Evolutionary conservation across 2,329 filamentous ascomycete species (phyloP).

Genomic region (Fusarium nurragi): DNA sequence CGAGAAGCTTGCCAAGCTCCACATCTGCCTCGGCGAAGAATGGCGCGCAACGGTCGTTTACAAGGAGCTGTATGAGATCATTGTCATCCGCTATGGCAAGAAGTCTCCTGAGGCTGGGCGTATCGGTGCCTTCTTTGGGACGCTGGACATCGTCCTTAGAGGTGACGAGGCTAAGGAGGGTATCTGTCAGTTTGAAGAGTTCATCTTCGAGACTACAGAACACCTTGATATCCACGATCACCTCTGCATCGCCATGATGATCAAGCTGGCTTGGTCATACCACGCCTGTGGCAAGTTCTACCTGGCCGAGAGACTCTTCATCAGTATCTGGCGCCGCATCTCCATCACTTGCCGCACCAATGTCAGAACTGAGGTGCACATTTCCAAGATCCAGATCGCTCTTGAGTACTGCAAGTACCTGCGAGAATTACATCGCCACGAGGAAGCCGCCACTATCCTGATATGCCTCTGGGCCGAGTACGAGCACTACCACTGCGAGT

Average conservation of each 20-base stretch:
- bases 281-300: slow-evolving; percentile 46
- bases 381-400: slow-evolving; percentile 52
- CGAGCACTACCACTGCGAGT: slow-evolving; percentile 48
- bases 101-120: slow-evolving; percentile 44
- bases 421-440: slow-evolving; percentile 43
- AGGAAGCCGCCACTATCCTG: slow-evolving; percentile 53
- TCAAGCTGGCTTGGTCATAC: slow-evolving; percentile 50
- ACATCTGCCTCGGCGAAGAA: slow-evolving; percentile 50
- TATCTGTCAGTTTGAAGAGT: slow-evolving; percentile 46
- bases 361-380: slow-evolving; percentile 47
- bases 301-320: slow-evolving; percentile 52
- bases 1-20: slow-evolving; percentile 50
- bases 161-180: slow-evolving; percentile 39
- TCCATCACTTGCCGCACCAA: slow-evolving; percentile 47
- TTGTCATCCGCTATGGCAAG: slow-evolving; percentile 46
- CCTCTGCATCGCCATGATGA: slow-evolving; percentile 48
- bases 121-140: slow-evolving; percentile 47
- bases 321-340: slow-evolving; percentile 53
- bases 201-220: slow-evolving; percentile 51
- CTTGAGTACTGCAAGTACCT: slow-evolving; percentile 52
- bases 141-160: slow-evolving; percentile 49
- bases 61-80: slow-evolving; percentile 49
- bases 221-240: slow-evolving; percentile 48
- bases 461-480: slow-evolving; percentile 55
- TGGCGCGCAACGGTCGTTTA: slow-evolving; percentile 47